Base-by-base conservation (phyloP, 192 early-diverging fungal species). In the Gryganskiella cystojenkinii region DNA sequence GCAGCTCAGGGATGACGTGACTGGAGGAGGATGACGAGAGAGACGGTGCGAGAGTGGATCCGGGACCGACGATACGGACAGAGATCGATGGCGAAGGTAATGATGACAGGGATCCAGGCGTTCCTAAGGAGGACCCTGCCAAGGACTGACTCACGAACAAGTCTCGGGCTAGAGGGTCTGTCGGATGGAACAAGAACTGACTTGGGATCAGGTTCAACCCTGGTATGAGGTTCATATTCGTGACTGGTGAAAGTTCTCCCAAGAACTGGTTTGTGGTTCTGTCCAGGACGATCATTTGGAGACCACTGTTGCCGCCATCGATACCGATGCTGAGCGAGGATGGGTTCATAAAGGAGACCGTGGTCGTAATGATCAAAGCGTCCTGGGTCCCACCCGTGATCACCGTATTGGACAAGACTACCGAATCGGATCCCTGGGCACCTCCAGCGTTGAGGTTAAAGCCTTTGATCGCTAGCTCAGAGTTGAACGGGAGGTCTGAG, bases 401-500 rank as follows among this genome's bases (percentile, higher is more conserved):
- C 51, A 79, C 81, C 24, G 87, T 58, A 9, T 57, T 46, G 55
- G 83, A 80, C 19, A 87, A n/a, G n/a, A n/a, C n/a, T n/a, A n/a
- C n/a, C n/a, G n/a, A n/a, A n/a, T n/a, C n/a, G n/a, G n/a, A n/a
- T n/a, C n/a, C 79, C 3, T 67, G 28, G 10, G 83, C 61, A 13
- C 73, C 72, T 20, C 69, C 56, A 6, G 69, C 71, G 54, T 81
- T 79, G 13, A 89, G 62, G 28, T 82, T 80, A 25, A 90, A 66
- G 28, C 87, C 88, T 3, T 71, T 54, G 13, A 90, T 67, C 34
- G 45, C n/a, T 14, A 83, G 73, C 22, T 65, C 54, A 19, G 82
- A 81, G 52, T 59, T 70, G 71, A 88, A 89, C 8, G 81, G 64
- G 19, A 90, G 75, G 15, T 78, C 84, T 25, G 71, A 43, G 37